Percentiles rank a stretch among this genome's conserved stretches.
Evolutionary conservation across 768 basidiomycete species (phyloP).

Genomic region (Auriscalpium orientale): DNA sequence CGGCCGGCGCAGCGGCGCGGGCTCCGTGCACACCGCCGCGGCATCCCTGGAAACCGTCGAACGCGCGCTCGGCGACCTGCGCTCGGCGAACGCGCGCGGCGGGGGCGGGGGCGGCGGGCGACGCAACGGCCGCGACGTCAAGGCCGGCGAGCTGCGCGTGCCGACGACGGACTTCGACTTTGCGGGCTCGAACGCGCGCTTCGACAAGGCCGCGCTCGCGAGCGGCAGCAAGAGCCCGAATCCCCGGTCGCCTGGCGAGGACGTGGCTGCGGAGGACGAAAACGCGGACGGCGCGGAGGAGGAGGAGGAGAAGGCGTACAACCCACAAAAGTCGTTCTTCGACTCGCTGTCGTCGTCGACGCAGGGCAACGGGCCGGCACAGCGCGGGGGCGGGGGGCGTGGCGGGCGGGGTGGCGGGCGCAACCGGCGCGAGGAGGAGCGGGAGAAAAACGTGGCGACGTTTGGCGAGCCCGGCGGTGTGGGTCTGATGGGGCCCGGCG

Average conservation of each 20-base stretch:
- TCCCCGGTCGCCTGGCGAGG: constrained; percentile 19
- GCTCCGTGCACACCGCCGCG: constrained; percentile 62
- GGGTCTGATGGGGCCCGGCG: constrained; percentile 70
- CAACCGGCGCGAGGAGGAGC: constrained; percentile 73
- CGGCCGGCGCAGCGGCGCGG: constrained; percentile 27
- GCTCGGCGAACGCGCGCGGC: constrained; percentile 20
- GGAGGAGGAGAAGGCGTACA: constrained; percentile 48
- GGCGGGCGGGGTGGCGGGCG: constrained; percentile 46
- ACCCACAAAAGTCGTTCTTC: constrained; percentile 76
- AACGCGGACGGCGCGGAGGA: constrained; percentile 18
- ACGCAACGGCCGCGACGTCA: constrained; percentile 29
- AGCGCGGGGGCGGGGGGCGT: constrained; percentile 35
- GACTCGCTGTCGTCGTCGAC: constrained; percentile 56
- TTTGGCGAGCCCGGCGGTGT: constrained; percentile 83
- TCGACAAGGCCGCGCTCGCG: constrained; percentile 61
- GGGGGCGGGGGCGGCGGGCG: constrained; percentile 30
- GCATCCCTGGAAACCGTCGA: constrained; percentile 71
- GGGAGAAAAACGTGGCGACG: constrained; percentile 78
- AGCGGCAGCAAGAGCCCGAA: constrained; percentile 18
- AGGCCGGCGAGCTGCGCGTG: constrained; percentile 40
- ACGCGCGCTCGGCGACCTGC: constrained; percentile 44
- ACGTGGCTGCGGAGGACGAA: constrained; percentile 24
- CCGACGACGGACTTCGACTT: constrained; percentile 82
- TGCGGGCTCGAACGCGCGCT: constrained; percentile 64
- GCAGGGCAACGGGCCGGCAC: constrained; percentile 24